phyloP scores from a whole-genome alignment of 768 basidiomycete genomes.

The Hypholoma fasciculare region DNA sequence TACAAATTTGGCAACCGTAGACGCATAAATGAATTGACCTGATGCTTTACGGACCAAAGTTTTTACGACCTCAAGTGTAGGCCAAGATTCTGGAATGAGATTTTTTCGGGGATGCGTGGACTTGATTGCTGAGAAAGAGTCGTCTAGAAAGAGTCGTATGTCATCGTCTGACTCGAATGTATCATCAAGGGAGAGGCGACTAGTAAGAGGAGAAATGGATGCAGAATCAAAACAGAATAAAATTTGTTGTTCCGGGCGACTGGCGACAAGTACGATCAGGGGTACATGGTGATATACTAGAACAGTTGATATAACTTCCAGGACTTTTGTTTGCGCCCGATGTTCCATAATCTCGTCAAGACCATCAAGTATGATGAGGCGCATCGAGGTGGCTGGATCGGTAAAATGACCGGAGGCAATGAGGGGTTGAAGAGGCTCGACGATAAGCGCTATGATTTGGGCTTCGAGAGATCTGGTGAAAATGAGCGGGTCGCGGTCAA shows the following conservation, averaged over 20 bases:
- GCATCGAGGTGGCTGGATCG: not conserved
- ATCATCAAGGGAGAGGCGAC: not conserved
- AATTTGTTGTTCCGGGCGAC: conserved; percentile 11
- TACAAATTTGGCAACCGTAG: conserved; percentile 11
- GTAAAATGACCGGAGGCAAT: not conserved
- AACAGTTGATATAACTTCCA: not conserved
- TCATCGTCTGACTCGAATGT: not conserved
- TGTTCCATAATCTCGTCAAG: conserved; percentile 23
- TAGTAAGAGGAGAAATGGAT: not conserved
- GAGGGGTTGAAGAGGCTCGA: conserved; percentile 1
- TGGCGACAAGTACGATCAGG: conserved; percentile 7
- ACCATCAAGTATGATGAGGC: conserved; percentile 7
- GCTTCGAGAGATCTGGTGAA: conserved; percentile 6
- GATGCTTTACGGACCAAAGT: conserved; percentile 7
- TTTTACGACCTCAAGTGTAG: not conserved
- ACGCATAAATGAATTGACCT: conserved; percentile 16
- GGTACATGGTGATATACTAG: not conserved
- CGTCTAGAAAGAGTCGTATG: conserved; percentile 1
- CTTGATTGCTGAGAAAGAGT: conserved; percentile 1
- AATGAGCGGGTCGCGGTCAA: conserved; percentile 7
- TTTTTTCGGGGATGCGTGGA: not conserved
- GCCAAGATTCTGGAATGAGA: not conserved
- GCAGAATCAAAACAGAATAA: not conserved
- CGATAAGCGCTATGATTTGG: not conserved
- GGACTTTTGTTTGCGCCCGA: not conserved